Conservation (phyloP, 1,139 yeast genomes). For the Nakaseomyces nivariensis region DNA sequence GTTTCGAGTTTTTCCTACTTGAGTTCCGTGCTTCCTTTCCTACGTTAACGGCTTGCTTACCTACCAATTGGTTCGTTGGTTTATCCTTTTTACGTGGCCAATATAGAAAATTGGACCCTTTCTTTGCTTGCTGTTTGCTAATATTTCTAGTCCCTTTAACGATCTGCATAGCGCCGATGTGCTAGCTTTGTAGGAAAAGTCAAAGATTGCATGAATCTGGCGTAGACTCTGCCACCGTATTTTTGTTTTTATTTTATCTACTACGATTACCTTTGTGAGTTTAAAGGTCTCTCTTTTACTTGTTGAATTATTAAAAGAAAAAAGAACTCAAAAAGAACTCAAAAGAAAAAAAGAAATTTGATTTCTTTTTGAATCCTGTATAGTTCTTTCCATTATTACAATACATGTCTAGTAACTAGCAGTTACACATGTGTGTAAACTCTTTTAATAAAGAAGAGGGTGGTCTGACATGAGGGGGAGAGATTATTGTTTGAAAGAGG, state of each 20-base stretch:
- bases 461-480: not conserved
- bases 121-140: too few relatives aligned
- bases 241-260: too few relatives aligned
- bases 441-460: not conserved
- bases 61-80: too few relatives aligned
- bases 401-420: not conserved
- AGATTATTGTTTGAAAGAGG: not conserved
- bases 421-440: not conserved
- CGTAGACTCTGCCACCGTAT: not conserved
- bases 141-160: not conserved
- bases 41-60: too few relatives aligned
- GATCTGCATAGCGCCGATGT: conserved; percentile 1
- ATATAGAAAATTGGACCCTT: too few relatives aligned
- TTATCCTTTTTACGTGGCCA: too few relatives aligned
- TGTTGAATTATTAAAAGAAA: not conserved
- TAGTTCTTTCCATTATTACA: not conserved
- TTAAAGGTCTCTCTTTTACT: too few relatives aligned
- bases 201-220: not conserved
- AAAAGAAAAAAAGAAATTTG: not conserved
- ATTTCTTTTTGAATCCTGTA: not conserved
- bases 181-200: not conserved
- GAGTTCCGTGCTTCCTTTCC: too few relatives aligned
- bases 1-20: too few relatives aligned
- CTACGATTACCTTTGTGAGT: too few relatives aligned
- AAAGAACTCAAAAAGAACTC: not conserved